These are phyloP conservation scores for Talaromyces nanjingensis DNA, from an alignment of 495 filamentous ascomycete genomes.

Conservation along the genomic window DNA sequence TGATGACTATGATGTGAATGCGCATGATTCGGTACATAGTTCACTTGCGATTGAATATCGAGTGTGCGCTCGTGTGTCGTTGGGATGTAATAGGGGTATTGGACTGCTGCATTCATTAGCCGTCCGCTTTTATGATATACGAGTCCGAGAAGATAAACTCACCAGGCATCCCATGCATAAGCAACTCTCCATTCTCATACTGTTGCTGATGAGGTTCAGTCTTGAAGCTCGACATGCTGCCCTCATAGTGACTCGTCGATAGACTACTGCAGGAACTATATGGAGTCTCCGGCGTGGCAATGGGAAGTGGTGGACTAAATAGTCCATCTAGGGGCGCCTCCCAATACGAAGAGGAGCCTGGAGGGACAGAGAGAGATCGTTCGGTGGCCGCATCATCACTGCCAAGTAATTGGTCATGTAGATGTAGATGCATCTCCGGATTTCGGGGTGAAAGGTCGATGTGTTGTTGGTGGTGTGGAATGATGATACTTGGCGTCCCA, in stretches of 20 bases:
- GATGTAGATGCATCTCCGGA: neutral
- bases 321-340: neutral
- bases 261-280: slow-evolving; percentile 8
- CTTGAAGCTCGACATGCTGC: neutral
- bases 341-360: neutral
- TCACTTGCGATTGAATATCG: neutral
- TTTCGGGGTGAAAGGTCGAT: neutral
- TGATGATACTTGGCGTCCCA: neutral
- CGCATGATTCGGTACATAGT: neutral
- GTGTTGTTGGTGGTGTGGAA: neutral
- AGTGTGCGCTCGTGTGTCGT: neutral
- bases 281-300: neutral
- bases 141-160: neutral
- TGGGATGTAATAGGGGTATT: neutral
- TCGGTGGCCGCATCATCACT: neutral
- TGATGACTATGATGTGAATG: neutral
- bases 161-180: neutral
- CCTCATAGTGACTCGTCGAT: neutral
- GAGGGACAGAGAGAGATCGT: neutral
- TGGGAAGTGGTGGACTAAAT: neutral
- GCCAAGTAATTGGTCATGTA: neutral
- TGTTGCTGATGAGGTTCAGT: neutral
- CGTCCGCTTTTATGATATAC: neutral
- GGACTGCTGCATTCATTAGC: neutral
- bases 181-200: neutral